phyloP scores from a whole-genome alignment of 129 eudicot species.

The Cynara cardunculus region DNA sequence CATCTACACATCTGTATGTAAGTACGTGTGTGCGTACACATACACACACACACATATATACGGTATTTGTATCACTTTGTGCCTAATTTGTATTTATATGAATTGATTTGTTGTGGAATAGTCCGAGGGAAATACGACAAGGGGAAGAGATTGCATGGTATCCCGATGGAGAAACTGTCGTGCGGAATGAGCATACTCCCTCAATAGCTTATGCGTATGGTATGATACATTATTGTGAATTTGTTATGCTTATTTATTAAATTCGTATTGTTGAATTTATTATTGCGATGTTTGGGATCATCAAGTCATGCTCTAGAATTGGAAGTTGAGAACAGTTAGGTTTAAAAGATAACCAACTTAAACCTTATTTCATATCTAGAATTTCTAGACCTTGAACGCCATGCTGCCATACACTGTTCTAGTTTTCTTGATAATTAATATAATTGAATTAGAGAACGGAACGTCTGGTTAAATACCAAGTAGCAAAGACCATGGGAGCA shows the following conservation, averaged over 20 bases:
- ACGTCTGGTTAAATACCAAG: background rate
- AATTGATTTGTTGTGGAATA: conserved; percentile 21
- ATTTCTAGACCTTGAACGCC: background rate
- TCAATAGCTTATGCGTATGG: conserved; percentile 86
- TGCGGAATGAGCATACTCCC: conserved; percentile 62
- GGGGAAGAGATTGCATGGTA: conserved; percentile 94
- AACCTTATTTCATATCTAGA: background rate
- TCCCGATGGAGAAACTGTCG: conserved; percentile 81
- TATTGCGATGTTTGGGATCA: background rate
- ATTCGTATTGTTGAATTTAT: background rate
- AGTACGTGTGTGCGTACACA: background rate
- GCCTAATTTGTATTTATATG: background rate
- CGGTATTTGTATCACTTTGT: conserved; percentile 4
- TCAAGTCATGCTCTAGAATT: background rate
- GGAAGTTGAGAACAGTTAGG: background rate
- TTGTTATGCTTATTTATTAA: background rate
- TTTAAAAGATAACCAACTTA: background rate
- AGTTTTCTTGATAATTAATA: background rate
- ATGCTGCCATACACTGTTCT: background rate
- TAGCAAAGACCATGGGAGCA: background rate
- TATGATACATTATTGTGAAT: conserved; percentile 24
- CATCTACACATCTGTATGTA: background rate
- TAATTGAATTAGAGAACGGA: background rate
- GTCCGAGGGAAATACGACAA: conserved; percentile 81
- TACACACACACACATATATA: background rate